These are phyloP conservation scores for Astrephomene gubernaculifera DNA, from an alignment of 139 green algal species.

Conservation along the genomic window DNA sequence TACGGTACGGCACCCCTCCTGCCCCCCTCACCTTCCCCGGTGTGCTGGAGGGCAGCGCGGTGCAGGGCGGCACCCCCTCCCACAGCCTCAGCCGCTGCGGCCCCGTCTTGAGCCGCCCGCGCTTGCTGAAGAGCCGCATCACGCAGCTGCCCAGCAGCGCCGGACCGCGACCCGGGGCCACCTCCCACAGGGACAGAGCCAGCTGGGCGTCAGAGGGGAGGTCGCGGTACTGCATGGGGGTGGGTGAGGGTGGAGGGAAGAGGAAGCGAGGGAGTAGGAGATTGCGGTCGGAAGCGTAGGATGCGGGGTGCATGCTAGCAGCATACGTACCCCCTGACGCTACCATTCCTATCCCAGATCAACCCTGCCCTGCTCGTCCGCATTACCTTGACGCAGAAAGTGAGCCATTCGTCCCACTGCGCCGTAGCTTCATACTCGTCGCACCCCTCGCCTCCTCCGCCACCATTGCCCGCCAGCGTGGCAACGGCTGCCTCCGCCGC, in stretches of 20 bases:
- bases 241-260: not conserved
- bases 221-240: slow-evolving; percentile 82
- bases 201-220: slow-evolving; percentile 80
- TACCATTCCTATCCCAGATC: too few species aligned
- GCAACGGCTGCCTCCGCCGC: not conserved
- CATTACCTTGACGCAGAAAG: slow-evolving; percentile 81
- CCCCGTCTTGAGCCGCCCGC: slow-evolving; percentile 86
- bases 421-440: not conserved
- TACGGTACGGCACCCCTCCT: too few species aligned
- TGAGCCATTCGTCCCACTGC: slow-evolving; percentile 79
- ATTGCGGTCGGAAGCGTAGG: not conserved
- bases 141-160: slow-evolving; percentile 69
- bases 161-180: slow-evolving; percentile 43
- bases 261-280: not conserved
- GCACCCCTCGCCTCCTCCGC: not conserved
- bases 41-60: slow-evolving; percentile 64
- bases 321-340: too few species aligned
- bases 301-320: too few species aligned
- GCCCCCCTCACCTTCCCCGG: slow-evolving; percentile 74
- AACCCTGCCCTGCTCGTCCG: too few species aligned
- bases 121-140: slow-evolving; percentile 90
- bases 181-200: slow-evolving; percentile 68
- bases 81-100: slow-evolving; percentile 77
- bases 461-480: not conserved
- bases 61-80: slow-evolving; percentile 64